Base-by-base conservation (phyloP, 2,329 filamentous ascomycete species). In the Bipolaris gigantea region DNA sequence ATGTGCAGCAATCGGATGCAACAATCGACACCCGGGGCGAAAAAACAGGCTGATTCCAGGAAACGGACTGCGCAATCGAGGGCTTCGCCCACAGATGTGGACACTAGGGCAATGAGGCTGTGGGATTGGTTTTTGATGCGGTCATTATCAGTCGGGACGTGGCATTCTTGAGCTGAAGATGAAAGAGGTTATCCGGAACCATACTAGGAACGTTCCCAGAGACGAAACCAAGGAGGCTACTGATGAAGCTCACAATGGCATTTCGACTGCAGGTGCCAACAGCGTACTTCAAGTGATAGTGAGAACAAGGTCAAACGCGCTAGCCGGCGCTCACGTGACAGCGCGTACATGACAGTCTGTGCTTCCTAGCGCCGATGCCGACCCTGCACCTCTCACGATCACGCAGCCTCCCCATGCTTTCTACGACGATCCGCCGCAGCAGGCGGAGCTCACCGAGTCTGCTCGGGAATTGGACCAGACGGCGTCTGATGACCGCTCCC, bases 341-440 rank as follows among this genome's bases (percentile, higher is more conserved):
- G 36, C 52, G 48, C 48, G 52, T 38, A 23, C 16, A 35, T 18
- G 16, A 10, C 16, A 25, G 52, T 55, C 48, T 36, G 52, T 55
- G 52, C 52, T 46, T 39, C 10, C 39, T 41, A 41, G 41, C 47
- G 21, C 16, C 35, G 13, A 35, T 41, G 35, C 35, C 41, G 35
- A 38, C 46, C 18, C 33, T 32, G 23, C 32, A 34, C 23, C 18
- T 18, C 13, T 27, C 48, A 25, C 18, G 21, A 33, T 45, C 15
- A 19, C 40, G 16, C n/a, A 41, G 19, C 41, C 38, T 50, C 32
- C 33, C 32, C 42, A 50, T 51, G 41, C 36, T 42, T 32, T 30
- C 34, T 21, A 54, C 27, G 25, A 44, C 35, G 25, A 23, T 36
- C 23, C 18, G n/a, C 21, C 30, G 41, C 36, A 35, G 33, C 33